A percentile compares a stretch with the other conserved stretches of the same genome.
These are phyloP conservation scores for Penicillium cosmopolitanum DNA, from an alignment of 495 filamentous ascomycete species.

Conservation along the genomic window DNA sequence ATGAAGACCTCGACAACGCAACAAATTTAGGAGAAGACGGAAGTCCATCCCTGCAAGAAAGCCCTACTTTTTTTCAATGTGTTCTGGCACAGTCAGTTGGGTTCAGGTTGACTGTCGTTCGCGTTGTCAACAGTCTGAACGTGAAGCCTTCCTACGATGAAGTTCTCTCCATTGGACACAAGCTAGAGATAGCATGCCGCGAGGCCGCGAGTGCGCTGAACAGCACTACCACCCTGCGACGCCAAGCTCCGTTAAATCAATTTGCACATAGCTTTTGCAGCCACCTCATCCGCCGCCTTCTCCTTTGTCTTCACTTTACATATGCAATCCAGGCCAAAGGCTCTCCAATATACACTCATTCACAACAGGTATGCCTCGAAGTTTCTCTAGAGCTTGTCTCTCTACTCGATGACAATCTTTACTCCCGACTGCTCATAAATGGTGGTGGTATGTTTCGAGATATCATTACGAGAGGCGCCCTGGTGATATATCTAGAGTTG, in stretches of 20 bases:
- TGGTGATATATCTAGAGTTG: constrained; percentile 45
- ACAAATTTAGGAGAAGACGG: not conserved
- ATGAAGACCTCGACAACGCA: not conserved
- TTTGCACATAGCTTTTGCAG: constrained; percentile 36
- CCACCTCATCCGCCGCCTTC: constrained; percentile 49
- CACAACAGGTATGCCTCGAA: constrained; percentile 49
- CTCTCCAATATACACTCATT: constrained; percentile 54
- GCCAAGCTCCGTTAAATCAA: not conserved
- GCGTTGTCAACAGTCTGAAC: constrained; percentile 49
- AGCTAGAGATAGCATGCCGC: constrained; percentile 40
- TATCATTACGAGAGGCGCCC: constrained; percentile 36
- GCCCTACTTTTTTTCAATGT: constrained; percentile 44
- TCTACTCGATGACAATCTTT: constrained; percentile 42
- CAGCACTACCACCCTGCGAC: not conserved
- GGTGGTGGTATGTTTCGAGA: constrained; percentile 56
- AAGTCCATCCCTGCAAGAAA: not conserved
- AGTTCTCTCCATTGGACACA: constrained; percentile 41
- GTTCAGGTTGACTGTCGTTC: constrained; percentile 40
- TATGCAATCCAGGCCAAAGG: constrained; percentile 46
- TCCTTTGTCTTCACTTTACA: constrained; percentile 50
- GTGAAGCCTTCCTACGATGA: constrained; percentile 50
- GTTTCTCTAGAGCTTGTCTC: constrained; percentile 45
- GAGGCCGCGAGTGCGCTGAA: constrained; percentile 19
- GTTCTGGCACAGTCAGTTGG: constrained; percentile 45
- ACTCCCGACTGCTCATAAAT: constrained; percentile 40